Base-by-base conservation (phyloP, 192 early-diverging fungal genomes). In the Coemansia sp. region DNA sequence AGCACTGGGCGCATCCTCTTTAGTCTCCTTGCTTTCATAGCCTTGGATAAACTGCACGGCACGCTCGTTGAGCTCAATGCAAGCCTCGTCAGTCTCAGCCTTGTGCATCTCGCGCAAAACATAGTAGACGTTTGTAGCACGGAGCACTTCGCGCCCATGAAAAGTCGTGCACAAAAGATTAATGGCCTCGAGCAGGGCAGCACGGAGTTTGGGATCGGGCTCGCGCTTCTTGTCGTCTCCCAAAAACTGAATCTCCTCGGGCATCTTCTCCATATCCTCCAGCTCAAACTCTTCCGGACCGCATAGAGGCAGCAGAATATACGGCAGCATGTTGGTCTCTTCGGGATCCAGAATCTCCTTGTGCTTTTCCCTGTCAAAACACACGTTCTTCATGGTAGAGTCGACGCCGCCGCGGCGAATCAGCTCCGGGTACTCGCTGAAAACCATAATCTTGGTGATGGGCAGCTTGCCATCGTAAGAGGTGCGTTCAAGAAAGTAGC, bases 261-360 rank as follows among this genome's bases (percentile, higher is more conserved):
- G 94, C 82, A 98, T 88, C 4, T 79, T 80, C 28, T 96, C 94
- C 85, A 93, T 92, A 36, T 96, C 93, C 11, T 98, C 95, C 17
- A 88, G 81, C 51, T 89, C 87, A 65, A 87, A 93, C 52, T 98
- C 94, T 48, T 96, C 94, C 0, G 89, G 87, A 5, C 96, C 96
- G 51, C 88, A 90, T 26, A 79, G 76, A 14, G 96, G 96, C 32
- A 96, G 78, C 10, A 98, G 67, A 26, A 98, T 86, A 58, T 90
- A 93, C 2, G 90, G 89, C 20, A 96, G 67, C 44, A 94, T 68
- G 44, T 96, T 93, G 43, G 90, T 83, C 31, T 88, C 85, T 10
- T 78, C 45, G 37, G 81, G 82, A 50, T 87, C 78, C 32, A 96
- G 56, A 17, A 96, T 60, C 18, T 80, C 66, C 15, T 61, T 60